phyloP scores from a whole-genome alignment of 371 early-diverging fungal genomes.

The Circinella minor region DNA sequence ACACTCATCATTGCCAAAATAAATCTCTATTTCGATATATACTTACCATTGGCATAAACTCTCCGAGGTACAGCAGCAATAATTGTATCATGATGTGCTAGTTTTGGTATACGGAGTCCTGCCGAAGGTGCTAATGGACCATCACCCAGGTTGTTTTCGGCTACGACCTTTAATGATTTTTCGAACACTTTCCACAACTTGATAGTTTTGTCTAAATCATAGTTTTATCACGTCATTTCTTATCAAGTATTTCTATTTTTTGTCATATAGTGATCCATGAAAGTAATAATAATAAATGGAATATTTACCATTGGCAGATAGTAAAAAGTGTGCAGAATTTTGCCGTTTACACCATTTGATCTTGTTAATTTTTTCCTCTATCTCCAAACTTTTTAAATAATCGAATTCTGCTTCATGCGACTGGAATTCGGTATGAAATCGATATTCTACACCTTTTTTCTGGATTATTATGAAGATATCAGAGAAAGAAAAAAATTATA shows the following conservation, averaged over 20 bases:
- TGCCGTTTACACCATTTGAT: slow-evolving; percentile 88
- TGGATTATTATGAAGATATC: slow-evolving; percentile 25
- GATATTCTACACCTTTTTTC: slow-evolving; percentile 94
- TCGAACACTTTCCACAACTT: slow-evolving; percentile 95
- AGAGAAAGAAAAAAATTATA: background rate
- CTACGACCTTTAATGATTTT: slow-evolving; percentile 79
- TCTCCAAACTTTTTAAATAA: slow-evolving; percentile 94
- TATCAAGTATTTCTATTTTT: too few relatives aligned
- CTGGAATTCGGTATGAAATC: slow-evolving; percentile 93
- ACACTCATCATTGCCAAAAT: too few relatives aligned
- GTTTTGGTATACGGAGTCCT: slow-evolving; percentile 71
- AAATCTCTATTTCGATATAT: background rate
- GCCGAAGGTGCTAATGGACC: slow-evolving; percentile 34
- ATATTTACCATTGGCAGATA: slow-evolving; percentile 84
- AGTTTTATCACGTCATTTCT: background rate
- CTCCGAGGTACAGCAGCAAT: slow-evolving; percentile 84
- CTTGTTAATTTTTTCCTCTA: slow-evolving; percentile 96
- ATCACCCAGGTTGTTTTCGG: slow-evolving; percentile 77
- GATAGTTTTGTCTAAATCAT: slow-evolving; percentile 82
- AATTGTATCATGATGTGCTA: slow-evolving; percentile 82
- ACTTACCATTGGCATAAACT: slow-evolving; percentile 76
- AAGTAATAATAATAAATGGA: too few relatives aligned
- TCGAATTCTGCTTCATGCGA: slow-evolving; percentile 97
- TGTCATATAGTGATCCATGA: too few relatives aligned
- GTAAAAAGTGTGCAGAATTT: slow-evolving; percentile 87